Base-by-base conservation (phyloP, 73 alveolate species). In the Paramecium octaurelia region DNA sequence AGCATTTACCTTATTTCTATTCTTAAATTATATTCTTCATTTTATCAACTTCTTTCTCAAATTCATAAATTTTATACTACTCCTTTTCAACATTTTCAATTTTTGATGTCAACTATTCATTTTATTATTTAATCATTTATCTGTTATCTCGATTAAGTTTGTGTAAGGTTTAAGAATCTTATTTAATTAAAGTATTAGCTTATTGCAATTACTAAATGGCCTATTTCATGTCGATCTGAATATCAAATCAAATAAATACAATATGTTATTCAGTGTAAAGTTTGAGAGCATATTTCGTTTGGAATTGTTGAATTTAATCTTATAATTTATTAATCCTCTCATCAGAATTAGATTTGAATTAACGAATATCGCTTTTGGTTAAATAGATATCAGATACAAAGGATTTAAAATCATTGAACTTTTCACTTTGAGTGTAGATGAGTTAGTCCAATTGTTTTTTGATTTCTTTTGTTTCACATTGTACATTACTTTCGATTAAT, bases 101-200 rank as follows among this genome's bases (percentile, higher is more conserved):
- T 73, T 38, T 23, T 34, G 9, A 16, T 8, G 29, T 73, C 10
- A 73, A 12, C 40, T 31, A 23, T 11, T 73, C 59, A 23, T 11
- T 9, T 29, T 2, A 29, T 73, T 34, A 31, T 73, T 73, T 40
- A 5, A 35, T 23, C 34, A 12, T 73, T 9, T 11, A 36, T 40
- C 59, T 73, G 7, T 35, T 40, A 16, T 73, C 87, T 5, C 57
- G 8, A 73, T 73, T 64, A 11, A 64, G 46, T 64, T 64, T 64
- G 31, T 64, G 84, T 24, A 64, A 64, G 4, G 84, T 64, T 64
- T 64, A 64, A 6, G 84, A 64, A 73, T 73, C 87, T 73, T 73
- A 73, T 73, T 40, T 73, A 29, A 36, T 21, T 12, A 29, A 16
- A 16, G 10, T n/a, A 12, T 29, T 38, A 6, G 87, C 46, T 14